Base-by-base conservation (phyloP, 257 asterid species). In the Solanum dulcamara region DNA sequence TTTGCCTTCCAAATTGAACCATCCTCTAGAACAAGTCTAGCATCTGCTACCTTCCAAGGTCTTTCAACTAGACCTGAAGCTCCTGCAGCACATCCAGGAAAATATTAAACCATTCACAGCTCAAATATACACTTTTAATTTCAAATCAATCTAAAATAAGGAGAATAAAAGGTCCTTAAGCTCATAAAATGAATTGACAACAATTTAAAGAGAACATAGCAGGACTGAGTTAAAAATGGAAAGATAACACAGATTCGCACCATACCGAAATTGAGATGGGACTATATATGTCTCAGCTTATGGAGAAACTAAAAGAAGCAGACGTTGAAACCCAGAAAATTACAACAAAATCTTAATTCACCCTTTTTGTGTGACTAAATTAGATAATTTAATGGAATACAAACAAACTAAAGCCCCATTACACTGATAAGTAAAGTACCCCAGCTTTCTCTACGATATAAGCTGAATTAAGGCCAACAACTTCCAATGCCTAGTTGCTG, bases 31-130 rank as follows among this genome's bases (percentile, higher is more conserved):
- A 92, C 99, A 86, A 96, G 89, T 86, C 99, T 92, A 33, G 99
- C 98, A 88, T 96, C 98, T 42, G 98, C 91, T 90, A 95, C 88
- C 91, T 96, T 96, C 99, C 99, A 96, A 15, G 98, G 99, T 86
- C 92, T 91, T 82, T 90, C 95, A 55, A 14, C 94, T 70, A 86
- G 74, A 62, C 91, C 98, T 92, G 82, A 62, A 42, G 66, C 77
- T 42, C 77, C 97, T 92, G 80, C 62, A 74, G 50, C 20, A 37
- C 71, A 30, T 82, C 57, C 85, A 60, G 28, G 42, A 83, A 40
- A 40, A 38, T 15, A 38, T 24, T n/a, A 38, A 38, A 37, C 20
- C 70, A 26, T 81, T 55, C 8, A 12, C 10, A 9, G 17, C 20
- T 9, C 48, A 35, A 35, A 18, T 35, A 44, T 6, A 24, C 22